These are phyloP conservation scores for Conringia planisiliqua DNA, from an alignment of 345 rosid species.

Conservation along the genomic window DNA sequence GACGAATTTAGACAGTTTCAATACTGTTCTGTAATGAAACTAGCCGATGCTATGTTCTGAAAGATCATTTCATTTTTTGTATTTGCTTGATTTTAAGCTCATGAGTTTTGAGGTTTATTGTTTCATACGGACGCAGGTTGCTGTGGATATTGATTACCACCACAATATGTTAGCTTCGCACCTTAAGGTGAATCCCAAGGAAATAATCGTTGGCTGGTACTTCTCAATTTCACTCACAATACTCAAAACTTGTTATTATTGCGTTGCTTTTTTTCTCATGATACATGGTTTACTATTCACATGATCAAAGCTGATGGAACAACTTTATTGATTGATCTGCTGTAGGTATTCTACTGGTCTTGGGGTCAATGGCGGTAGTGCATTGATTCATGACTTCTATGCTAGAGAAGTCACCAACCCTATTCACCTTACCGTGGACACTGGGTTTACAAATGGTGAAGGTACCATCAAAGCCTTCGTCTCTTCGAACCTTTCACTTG, in stretches of 20 bases:
- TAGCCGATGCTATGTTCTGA: not conserved
- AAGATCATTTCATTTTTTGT: not conserved
- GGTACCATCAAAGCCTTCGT: slow-evolving; percentile 79
- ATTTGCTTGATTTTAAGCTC: not conserved
- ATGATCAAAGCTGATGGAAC: not conserved
- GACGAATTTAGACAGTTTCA: not conserved
- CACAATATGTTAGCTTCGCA: slow-evolving; percentile 87
- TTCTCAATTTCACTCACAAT: slow-evolving; percentile 1
- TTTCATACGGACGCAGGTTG: slow-evolving; percentile 54
- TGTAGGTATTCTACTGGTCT: slow-evolving; percentile 90
- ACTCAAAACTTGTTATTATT: not conserved
- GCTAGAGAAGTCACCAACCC: slow-evolving; percentile 86
- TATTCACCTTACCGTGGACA: slow-evolving; percentile 83
- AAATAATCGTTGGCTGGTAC: slow-evolving; percentile 97
- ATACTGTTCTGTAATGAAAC: not conserved
- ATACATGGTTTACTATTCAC: not conserved
- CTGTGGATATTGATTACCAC: slow-evolving; percentile 93
- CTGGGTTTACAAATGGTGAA: slow-evolving; percentile 75
- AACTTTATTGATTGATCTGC: not conserved
- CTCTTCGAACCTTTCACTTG: slow-evolving; percentile 71
- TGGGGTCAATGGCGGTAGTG: slow-evolving; percentile 90
- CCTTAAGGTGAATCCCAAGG: slow-evolving; percentile 89
- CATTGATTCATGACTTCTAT: slow-evolving; percentile 90
- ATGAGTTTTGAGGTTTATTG: not conserved
- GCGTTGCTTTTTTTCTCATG: not conserved